A percentile compares a stretch with the other conserved stretches of the same genome.
These are phyloP conservation scores for Termitomyces sp. DNA, from an alignment of 768 basidiomycete species.

Conservation along the genomic window DNA sequence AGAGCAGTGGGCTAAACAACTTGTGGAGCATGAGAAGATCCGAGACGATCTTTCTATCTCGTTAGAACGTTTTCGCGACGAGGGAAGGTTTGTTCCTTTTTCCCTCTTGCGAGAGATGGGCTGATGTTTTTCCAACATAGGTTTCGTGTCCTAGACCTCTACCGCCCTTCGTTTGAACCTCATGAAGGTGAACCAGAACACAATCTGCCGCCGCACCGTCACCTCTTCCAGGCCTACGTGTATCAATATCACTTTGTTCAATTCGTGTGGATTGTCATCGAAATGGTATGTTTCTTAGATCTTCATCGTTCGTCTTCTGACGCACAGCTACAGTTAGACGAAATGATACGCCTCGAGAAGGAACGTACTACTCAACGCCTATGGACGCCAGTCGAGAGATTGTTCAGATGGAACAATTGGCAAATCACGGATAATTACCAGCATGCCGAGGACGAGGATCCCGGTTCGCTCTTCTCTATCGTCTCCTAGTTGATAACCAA, in stretches of 20 bases:
- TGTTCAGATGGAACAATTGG: constrained; percentile 44
- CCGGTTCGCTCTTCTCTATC: constrained; percentile 37
- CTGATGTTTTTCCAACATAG: constrained; percentile 17
- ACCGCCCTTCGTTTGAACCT: constrained; percentile 46
- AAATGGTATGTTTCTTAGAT: constrained; percentile 32
- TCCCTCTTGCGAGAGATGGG: not conserved
- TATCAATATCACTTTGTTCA: constrained; percentile 59
- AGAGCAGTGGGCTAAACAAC: constrained; percentile 25
- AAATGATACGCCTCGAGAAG: constrained; percentile 54
- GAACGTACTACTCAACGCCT: constrained; percentile 35
- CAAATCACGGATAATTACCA: constrained; percentile 40
- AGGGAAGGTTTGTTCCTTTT: constrained; percentile 40
- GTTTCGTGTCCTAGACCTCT: constrained; percentile 58
- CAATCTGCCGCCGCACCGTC: constrained; percentile 60
- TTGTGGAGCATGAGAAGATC: constrained; percentile 35
- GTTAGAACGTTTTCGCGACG: constrained; percentile 45
- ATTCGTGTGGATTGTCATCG: constrained; percentile 31
- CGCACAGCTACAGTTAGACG: constrained; percentile 47
- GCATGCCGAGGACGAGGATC: constrained; percentile 66
- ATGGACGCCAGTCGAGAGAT: constrained; percentile 53
- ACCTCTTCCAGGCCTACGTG: constrained; percentile 71
- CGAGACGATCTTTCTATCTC: constrained; percentile 29
- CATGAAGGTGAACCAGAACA: constrained; percentile 18
- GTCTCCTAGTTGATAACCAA: not conserved
- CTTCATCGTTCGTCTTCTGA: not conserved